A percentile compares a stretch with the other conserved stretches of the same genome.
phyloP scores from a whole-genome alignment of 1,139 yeast genomes.

The Suhomyces chickasaworum region DNA sequence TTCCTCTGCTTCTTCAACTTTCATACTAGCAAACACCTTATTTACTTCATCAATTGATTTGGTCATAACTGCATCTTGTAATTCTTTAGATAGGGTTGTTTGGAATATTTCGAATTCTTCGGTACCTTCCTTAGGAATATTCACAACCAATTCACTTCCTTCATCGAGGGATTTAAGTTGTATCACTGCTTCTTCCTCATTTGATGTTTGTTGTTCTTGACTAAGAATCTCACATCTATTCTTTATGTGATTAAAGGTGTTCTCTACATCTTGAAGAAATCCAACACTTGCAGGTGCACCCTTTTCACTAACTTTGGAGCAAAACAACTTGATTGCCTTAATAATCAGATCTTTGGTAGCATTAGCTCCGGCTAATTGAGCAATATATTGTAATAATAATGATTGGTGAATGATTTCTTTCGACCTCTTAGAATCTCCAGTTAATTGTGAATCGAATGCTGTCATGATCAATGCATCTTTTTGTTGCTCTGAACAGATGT shows the following conservation, averaged over 20 bases:
- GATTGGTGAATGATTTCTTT: slow-evolving; percentile 77
- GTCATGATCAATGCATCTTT: slow-evolving; percentile 93
- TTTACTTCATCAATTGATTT: slow-evolving; percentile 77
- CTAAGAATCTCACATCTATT: slow-evolving; percentile 70
- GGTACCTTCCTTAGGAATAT: slow-evolving; percentile 62
- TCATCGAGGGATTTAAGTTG: slow-evolving; percentile 91
- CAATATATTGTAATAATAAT: slow-evolving; percentile 73
- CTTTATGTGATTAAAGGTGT: slow-evolving; percentile 71
- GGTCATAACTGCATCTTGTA: slow-evolving; percentile 78
- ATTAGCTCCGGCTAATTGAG: slow-evolving; percentile 56
- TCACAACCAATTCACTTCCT: slow-evolving; percentile 70
- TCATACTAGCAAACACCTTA: slow-evolving; percentile 75
- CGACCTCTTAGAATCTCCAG: slow-evolving; percentile 54
- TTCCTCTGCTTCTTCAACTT: slow-evolving; percentile 77
- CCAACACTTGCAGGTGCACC: slow-evolving; percentile 64
- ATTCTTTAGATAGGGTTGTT: slow-evolving; percentile 56
- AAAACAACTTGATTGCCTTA: slow-evolving; percentile 68
- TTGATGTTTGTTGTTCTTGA: slow-evolving; percentile 34
- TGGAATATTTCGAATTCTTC: slow-evolving; percentile 55
- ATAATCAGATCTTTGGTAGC: slow-evolving; percentile 38
- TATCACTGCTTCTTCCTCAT: slow-evolving; percentile 73
- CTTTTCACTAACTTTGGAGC: slow-evolving; percentile 58
- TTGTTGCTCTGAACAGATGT: slow-evolving; percentile 77
- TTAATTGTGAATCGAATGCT: slow-evolving; percentile 82
- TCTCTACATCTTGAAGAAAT: slow-evolving; percentile 70